Evolutionary conservation across 2,329 filamentous ascomycete genomes (phyloP).

Genomic region (Sporothrix schenckii): DNA sequence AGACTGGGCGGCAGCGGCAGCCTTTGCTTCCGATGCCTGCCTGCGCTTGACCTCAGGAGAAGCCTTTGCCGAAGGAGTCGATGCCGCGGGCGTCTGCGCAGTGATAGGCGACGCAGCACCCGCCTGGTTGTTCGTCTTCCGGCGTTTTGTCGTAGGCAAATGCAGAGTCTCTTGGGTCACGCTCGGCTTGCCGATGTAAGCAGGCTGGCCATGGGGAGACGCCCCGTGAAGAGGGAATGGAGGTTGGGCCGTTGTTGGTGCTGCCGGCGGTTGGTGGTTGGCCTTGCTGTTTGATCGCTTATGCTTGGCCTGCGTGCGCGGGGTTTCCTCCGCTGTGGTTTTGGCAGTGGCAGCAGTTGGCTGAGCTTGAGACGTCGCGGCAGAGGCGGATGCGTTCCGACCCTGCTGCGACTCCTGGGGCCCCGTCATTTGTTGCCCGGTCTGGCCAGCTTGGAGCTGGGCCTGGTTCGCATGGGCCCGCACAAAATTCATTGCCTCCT

Average conservation of each 20-base stretch:
- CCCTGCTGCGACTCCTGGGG: constrained; percentile 30
- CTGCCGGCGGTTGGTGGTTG: constrained; percentile 56
- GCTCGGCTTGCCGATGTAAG: constrained; percentile 56
- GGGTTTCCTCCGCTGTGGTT: constrained; percentile 52
- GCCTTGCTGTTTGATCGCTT: constrained; percentile 52
- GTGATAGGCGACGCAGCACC: constrained; percentile 45
- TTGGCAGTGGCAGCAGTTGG: constrained; percentile 50
- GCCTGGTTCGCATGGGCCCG: constrained; percentile 26
- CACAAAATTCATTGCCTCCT: constrained; percentile 44
- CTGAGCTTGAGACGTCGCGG: constrained; percentile 38
- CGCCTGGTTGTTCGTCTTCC: constrained; percentile 50
- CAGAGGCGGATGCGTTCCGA: not conserved
- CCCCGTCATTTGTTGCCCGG: constrained; percentile 39
- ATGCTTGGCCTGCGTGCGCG: constrained; percentile 53
- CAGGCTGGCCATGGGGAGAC: constrained; percentile 63
- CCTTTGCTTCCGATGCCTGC: constrained; percentile 38
- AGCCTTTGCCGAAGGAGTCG: constrained; percentile 49
- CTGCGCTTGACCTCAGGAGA: constrained; percentile 53
- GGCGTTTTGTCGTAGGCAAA: constrained; percentile 59
- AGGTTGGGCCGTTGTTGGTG: constrained; percentile 60
- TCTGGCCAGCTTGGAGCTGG: constrained; percentile 35
- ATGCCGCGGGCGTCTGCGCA: constrained; percentile 44
- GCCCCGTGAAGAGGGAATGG: constrained; percentile 59
- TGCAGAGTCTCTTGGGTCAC: constrained; percentile 59
- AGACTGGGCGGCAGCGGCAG: constrained; percentile 23